These are phyloP conservation scores for Fusarium proliferatum DNA, from an alignment of 2,329 filamentous ascomycete species.

Conservation along the genomic window DNA sequence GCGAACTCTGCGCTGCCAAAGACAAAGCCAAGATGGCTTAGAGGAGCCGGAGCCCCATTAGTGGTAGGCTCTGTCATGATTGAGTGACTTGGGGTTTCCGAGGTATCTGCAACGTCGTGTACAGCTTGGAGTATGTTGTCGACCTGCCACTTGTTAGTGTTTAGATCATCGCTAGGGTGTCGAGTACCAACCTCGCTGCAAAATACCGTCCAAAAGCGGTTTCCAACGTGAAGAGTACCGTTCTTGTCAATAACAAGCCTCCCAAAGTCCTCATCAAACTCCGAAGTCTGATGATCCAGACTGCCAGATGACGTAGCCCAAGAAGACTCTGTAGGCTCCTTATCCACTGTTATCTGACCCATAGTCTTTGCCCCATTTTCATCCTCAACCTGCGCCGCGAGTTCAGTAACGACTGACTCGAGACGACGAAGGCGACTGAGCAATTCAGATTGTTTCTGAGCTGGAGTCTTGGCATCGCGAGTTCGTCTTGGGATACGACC, in stretches of 20 bases:
- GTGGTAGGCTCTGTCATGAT: not conserved
- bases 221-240: conserved; percentile 44
- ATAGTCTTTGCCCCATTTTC: conserved; percentile 23
- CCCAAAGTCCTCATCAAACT: conserved; percentile 47
- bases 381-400: conserved; percentile 47
- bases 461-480: conserved; percentile 37
- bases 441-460: conserved; percentile 47
- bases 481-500: conserved; percentile 46
- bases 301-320: conserved; percentile 1
- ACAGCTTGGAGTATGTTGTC: conserved; percentile 48
- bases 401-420: conserved; percentile 48
- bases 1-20: conserved; percentile 26
- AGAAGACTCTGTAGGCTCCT: conserved; percentile 7
- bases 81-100: not conserved
- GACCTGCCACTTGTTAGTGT: conserved; percentile 33
- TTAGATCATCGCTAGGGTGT: accelerated
- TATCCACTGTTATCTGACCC: conserved; percentile 20
- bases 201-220: conserved; percentile 49
- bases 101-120: conserved; percentile 40
- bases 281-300: conserved; percentile 14
- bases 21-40: conserved; percentile 32
- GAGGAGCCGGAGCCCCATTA: not conserved
- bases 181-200: conserved; percentile 41
- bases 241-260: conserved; percentile 42
- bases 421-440: conserved; percentile 45